These are phyloP conservation scores for Cercophora newfieldiana DNA, from an alignment of 495 filamentous ascomycete genomes.

Conservation along the genomic window DNA sequence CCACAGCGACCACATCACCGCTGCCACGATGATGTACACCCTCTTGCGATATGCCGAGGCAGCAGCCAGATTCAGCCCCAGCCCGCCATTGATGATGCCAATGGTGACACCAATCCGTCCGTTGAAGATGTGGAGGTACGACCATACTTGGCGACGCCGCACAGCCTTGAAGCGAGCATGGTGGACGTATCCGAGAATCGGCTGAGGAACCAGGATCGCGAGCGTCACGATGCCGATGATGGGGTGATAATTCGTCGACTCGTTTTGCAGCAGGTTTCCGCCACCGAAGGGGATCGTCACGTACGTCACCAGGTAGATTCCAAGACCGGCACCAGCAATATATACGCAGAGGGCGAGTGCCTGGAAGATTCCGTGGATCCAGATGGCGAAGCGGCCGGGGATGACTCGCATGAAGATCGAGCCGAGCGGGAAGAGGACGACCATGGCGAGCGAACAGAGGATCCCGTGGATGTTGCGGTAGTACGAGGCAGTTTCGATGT, in stretches of 20 bases:
- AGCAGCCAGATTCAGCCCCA: constrained; percentile 56
- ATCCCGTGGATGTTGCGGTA: constrained; percentile 44
- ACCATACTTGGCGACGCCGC: constrained; percentile 49
- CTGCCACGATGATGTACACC: constrained; percentile 39
- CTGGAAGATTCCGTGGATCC: constrained; percentile 59
- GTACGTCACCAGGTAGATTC: constrained; percentile 49
- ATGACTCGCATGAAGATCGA: constrained; percentile 55
- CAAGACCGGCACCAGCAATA: constrained; percentile 59
- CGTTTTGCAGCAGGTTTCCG: constrained; percentile 23
- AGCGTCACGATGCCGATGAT: constrained; percentile 63
- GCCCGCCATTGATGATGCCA: constrained; percentile 68
- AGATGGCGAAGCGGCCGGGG: constrained; percentile 32
- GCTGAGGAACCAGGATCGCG: constrained; percentile 57
- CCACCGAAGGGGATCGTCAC: constrained; percentile 26
- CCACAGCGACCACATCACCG: constrained; percentile 38
- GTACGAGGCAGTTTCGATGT: constrained; percentile 21
- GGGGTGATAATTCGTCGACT: constrained; percentile 42
- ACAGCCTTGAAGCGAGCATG: constrained; percentile 54
- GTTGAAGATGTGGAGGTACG: constrained; percentile 61
- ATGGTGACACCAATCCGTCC: constrained; percentile 59
- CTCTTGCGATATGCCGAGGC: constrained; percentile 25
- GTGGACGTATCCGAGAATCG: constrained; percentile 61
- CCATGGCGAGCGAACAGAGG: constrained; percentile 46
- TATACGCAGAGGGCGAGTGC: constrained; percentile 50
- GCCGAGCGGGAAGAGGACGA: constrained; percentile 55